These are phyloP conservation scores for Beauveria australis DNA, from an alignment of 2,329 filamentous ascomycete genomes.

Conservation along the genomic window DNA sequence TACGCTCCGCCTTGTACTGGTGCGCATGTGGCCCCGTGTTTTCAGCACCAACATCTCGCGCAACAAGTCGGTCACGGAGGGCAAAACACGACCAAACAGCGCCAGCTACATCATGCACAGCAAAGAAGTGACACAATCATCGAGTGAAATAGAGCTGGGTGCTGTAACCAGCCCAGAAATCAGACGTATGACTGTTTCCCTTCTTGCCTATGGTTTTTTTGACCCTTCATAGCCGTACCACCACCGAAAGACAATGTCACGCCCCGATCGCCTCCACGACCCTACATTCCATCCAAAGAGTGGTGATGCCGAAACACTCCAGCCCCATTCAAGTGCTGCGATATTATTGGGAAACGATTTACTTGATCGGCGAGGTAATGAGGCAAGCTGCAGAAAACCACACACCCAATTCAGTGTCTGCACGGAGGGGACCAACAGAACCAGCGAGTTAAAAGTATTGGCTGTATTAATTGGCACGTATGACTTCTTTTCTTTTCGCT, in stretches of 20 bases:
- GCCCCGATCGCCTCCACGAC: background rate
- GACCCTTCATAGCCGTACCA: background rate
- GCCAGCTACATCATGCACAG: slow-evolving; percentile 1
- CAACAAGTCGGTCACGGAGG: slow-evolving; percentile 4
- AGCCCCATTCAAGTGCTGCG: background rate
- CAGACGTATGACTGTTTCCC: background rate
- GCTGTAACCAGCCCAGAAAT: background rate
- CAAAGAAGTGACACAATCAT: background rate
- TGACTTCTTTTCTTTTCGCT: background rate
- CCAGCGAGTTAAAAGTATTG: background rate
- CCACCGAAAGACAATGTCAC: background rate
- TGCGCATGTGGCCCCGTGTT: slow-evolving; percentile 7
- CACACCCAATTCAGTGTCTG: background rate
- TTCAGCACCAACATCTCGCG: slow-evolving; percentile 8
- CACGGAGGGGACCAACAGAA: background rate
- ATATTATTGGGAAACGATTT: background rate
- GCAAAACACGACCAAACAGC: slow-evolving; percentile 2
- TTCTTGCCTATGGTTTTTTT: background rate
- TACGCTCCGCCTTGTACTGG: slow-evolving; percentile 18
- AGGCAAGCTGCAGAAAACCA: background rate
- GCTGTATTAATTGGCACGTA: background rate
- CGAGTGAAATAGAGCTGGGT: background rate
- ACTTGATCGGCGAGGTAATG: background rate
- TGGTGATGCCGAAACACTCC: background rate
- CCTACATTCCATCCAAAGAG: background rate